Evolutionary conservation across 345 rosid genomes (phyloP), one percentile per base, ranked within the genome.

Genomic region (Orychophragmus violaceus): DNA sequence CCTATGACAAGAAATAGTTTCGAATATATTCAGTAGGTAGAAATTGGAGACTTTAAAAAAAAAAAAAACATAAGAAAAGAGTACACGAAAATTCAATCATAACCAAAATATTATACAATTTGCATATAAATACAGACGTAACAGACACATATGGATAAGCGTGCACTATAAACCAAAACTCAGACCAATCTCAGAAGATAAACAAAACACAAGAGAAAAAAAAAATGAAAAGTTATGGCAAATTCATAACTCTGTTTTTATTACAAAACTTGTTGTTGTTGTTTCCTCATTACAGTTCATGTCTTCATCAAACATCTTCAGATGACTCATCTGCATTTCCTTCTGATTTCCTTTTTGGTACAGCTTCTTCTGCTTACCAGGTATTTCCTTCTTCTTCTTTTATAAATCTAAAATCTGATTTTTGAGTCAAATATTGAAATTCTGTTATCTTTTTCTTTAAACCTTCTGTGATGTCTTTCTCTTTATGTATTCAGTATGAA

Each of bases 311-410:
- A 33, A 11, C 29, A n/a, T 56, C 51, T 21, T 49, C 53, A 53
- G 5, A 50, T 1, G 39, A 23, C 14, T 63, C 62, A 30, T 68
- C 73, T 54, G 54, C 81, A 21, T 81, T 88, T 53, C 83, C 89
- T 12, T 28, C 66, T 37, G 70, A 71, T 77, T 91, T 91, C 73
- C 74, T 91, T 63, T 86, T 86, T 49, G 97, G 96, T 55, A 74
- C 97, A 12, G 86, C 97, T 11, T 85, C 97, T 55, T 88, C 96
- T 66, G 81, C 96, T 28, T 86, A 80, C 62, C 94, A 90, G 85
- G 92, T 86, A 61, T 29, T 14, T 19, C 32, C 5, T n/a, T 39
- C 35, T 14, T 16, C 18, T 32, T 11, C 5, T 27, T 60, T 8
- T 13, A 2, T n/a, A 29, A 2, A 6, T 59, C 5, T 16, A n/a